Evolutionary conservation across 164 flowering plant species (phyloP), one percentile per base, ranked within the genome.

Genomic region (Litsea cubeba): DNA sequence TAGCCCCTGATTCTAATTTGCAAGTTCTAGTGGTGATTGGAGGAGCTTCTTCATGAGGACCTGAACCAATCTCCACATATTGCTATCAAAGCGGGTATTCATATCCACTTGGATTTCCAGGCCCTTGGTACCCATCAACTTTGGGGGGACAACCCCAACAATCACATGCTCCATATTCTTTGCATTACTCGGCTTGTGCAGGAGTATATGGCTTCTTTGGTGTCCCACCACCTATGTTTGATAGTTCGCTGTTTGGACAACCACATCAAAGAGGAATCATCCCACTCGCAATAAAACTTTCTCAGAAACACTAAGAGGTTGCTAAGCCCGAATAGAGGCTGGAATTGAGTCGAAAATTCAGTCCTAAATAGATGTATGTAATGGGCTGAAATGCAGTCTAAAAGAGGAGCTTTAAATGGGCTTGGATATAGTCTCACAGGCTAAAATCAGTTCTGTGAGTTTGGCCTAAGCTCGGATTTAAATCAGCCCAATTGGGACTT

Each of bases 81-180:
- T 68, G 73, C 76, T 82, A 78, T 71, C 84, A 79, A 68, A 73
- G 75, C 71, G 83, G 82, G 17, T 77, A 70, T 65, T 49, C 84
- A 18, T 68, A 67, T 70, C 78, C 84, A 62, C 22, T 76, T 49
- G 78, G 84, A 69, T 79, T 80, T 68, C 80, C 82, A 72, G 85
- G 85, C 75, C 70, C 79, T 51, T 79, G 84, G 85, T 79, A 81
- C 63, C 81, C 84, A 65, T 76, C 85, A 63, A 57, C 78, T 72
- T 79, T 83, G 76, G 77, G 84, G n/a, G 73, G 68, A 24, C 87
- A 79, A 64, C 26, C 75, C 32, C 86, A 82, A 54, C 81, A 71
- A 69, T 46, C 77, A 23, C 79, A 73, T 68, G 60, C 78, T 70
- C 76, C 80, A 26, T 77, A 70, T 69, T 49, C 79, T 15, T 74